Evolutionary conservation across 2,329 filamentous ascomycete genomes (phyloP).

Genomic region (Alternaria sp.): DNA sequence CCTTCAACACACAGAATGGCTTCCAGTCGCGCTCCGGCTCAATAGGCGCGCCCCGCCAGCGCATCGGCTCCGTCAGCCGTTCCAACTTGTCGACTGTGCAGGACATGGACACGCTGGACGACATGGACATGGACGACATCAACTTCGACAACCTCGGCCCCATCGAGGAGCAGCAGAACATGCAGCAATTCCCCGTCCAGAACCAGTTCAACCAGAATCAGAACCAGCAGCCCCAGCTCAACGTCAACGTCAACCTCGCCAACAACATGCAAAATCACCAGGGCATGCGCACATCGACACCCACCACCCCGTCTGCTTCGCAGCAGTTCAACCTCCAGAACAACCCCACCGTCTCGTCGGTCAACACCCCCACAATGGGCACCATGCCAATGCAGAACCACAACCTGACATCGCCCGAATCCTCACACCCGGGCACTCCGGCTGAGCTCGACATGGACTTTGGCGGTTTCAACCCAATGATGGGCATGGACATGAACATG

Average conservation of each 20-base stretch:
- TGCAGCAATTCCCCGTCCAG: constrained; percentile 58
- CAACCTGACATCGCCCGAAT: constrained; percentile 67
- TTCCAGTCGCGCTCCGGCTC: constrained; percentile 51
- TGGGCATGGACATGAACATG: constrained; percentile 42
- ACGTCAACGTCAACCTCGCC: constrained; percentile 82
- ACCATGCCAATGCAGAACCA: constrained; percentile 73
- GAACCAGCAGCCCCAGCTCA: constrained; percentile 71
- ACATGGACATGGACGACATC: constrained; percentile 96
- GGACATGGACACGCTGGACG: constrained; percentile 83
- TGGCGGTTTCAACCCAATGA: constrained; percentile 48
- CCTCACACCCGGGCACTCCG: constrained; percentile 72
- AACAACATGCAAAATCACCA: constrained; percentile 72
- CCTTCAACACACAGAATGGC: constrained; percentile 46
- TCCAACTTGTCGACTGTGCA: constrained; percentile 52
- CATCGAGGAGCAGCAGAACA: constrained; percentile 70
- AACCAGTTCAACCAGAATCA: constrained; percentile 63
- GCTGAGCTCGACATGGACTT: constrained; percentile 78
- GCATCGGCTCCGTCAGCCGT: constrained; percentile 49
- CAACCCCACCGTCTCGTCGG: constrained; percentile 95
- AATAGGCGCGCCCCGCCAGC: constrained; percentile 45
- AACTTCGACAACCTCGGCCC: constrained; percentile 76
- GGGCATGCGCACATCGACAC: constrained; percentile 83
- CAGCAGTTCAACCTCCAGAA: constrained; percentile 77
- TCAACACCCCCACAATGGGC: constrained; percentile 91
- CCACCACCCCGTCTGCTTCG: constrained; percentile 78